Conservation (phyloP, 176 grass and related monocot genomes). For the Olyra latifolia region DNA sequence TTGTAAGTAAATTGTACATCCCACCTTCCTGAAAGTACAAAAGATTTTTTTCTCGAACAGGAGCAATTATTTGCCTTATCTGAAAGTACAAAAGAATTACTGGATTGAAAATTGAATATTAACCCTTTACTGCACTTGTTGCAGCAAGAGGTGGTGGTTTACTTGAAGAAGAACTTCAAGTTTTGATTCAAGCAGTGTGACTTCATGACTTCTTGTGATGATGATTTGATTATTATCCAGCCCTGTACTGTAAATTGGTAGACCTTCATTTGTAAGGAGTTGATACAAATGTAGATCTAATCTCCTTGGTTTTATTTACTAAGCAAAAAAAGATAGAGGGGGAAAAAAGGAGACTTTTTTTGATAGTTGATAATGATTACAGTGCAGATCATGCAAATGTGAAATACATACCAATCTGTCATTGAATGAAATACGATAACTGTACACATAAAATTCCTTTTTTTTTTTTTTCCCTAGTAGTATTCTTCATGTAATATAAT, state of each 20-base stretch:
- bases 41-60: background rate
- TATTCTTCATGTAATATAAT: background rate
- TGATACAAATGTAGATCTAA: conserved; percentile 25
- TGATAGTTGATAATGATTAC: conserved; percentile 16
- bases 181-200: conserved; percentile 55
- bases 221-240: conserved; percentile 25
- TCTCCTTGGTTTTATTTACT: conserved; percentile 19
- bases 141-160: conserved; percentile 93
- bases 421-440: background rate
- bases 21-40: conserved; percentile 12
- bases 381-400: conserved; percentile 26
- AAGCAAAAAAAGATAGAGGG: background rate
- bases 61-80: conserved; percentile 69
- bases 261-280: conserved; percentile 2
- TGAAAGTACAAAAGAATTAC: conserved; percentile 4
- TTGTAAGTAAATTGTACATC: conserved; percentile 58
- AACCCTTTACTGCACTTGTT: conserved; percentile 34
- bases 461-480: conserved; percentile 1
- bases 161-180: conserved; percentile 85
- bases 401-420: conserved; percentile 21
- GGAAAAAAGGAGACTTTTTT: conserved; percentile 3
- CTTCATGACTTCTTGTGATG: conserved; percentile 5
- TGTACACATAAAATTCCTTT: background rate
- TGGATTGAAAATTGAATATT: conserved; percentile 17
- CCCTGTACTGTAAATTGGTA: background rate